phyloP scores from a whole-genome alignment of 2,329 filamentous ascomycete species.

The Alternaria panax region DNA sequence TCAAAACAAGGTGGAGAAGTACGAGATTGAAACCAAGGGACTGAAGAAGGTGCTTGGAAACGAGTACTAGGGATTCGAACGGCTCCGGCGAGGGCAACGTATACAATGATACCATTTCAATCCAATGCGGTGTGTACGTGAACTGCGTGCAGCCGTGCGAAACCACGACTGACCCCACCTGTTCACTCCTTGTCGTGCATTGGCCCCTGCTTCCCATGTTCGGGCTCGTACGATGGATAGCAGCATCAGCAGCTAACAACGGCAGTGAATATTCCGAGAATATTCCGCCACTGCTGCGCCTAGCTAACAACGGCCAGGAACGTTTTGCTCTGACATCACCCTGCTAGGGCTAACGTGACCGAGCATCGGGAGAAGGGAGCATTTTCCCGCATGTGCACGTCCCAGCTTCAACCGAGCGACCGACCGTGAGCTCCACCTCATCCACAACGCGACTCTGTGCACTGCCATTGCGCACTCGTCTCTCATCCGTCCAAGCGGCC shows the following conservation, averaged over 20 bases:
- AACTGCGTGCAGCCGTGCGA: not conserved
- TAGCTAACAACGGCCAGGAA: constrained; percentile 1
- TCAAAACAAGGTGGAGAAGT: constrained; percentile 75
- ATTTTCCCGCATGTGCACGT: constrained; percentile 15
- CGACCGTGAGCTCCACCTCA: constrained; percentile 18
- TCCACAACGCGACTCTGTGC: constrained; percentile 14
- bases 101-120: constrained; percentile 10
- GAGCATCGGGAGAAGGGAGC: constrained; percentile 21
- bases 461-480: constrained; percentile 34
- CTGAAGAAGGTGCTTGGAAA: constrained; percentile 74
- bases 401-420: constrained; percentile 18
- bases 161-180: not conserved
- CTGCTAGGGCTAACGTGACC: constrained; percentile 7
- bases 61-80: constrained; percentile 50
- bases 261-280: not conserved
- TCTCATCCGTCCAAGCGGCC: constrained; percentile 19
- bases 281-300: not conserved
- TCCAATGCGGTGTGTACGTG: not conserved
- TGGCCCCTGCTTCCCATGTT: not conserved
- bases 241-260: not conserved
- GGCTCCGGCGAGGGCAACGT: not conserved
- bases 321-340: constrained; percentile 15
- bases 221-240: not conserved
- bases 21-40: constrained; percentile 73
- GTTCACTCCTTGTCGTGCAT: not conserved